Evolutionary conservation across 2,329 filamentous ascomycete genomes (phyloP), one percentile per base, ranked within the genome.

Genomic region (Laburnicola sp.): DNA sequence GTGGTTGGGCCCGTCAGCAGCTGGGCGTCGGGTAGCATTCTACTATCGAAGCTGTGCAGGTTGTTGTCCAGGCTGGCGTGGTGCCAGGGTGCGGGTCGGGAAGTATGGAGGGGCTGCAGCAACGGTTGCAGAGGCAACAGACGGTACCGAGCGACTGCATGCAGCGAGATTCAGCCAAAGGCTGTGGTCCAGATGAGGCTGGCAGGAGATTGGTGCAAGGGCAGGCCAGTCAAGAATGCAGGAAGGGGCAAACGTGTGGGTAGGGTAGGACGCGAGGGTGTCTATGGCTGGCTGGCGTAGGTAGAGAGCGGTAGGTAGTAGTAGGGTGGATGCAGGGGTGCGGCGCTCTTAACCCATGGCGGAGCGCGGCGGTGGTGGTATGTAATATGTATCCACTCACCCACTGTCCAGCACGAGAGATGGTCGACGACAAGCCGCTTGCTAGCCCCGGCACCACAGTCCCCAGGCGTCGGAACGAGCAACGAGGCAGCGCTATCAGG

Each of bases 101-200:
- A 51, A 53, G 54, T 49, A 50, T 56, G 47, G 53, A 63, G 49
- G 45, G 54, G 50, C 38, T 48, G 51, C 57, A 54, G 59, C 61
- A 51, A 53, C 48, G 58, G 59, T 52, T 54, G 55, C 50, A 56
- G 57, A 53, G 54, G 62, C 59, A 61, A 60, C 56, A n/a, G n/a
- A n/a, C 55, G 56, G 61, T 59, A 62, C 60, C 58, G 62, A 63
- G 60, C 66, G 66, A 65, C 62, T 68, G 65, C 63, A 66, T 49
- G 48, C 54, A 59, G 57, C 53, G 59, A 62, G 50, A 51, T 63
- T 60, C 53, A 63, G 60, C 57, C 50, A 51, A 41, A 49, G 50
- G 55, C 57, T 53, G 56, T 53, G 58, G 58, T 38, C 53, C 48
- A 56, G 53, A 46, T n/a, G n/a, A n/a, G 50, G 42, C 51, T 44